Base-by-base conservation (phyloP, 352 stramenopile genomes). In the Aphanomyces invadans region DNA sequence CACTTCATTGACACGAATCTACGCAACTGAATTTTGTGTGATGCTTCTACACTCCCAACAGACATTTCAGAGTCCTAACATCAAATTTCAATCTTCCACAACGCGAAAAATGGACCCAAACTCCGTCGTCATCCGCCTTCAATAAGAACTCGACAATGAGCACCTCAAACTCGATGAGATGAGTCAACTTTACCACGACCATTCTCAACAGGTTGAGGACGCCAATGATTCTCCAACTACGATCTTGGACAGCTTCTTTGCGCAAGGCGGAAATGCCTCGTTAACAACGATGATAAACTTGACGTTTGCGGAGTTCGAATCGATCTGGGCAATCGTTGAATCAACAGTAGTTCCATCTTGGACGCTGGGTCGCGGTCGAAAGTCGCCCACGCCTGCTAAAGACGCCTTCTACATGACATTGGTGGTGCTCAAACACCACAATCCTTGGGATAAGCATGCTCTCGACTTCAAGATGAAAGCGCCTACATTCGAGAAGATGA, bases 231-330 rank as follows among this genome's bases (percentile, higher is more conserved):
- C n/a, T n/a, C n/a, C n/a, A 15, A 48, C 39, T 15, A 15, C 39
- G 1, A n/a, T n/a, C n/a, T n/a, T 48, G 15, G 39, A 48, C 39
- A n/a, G 15, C 17, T 48, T n/a, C 39, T 15, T n/a, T 0, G 21
- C 1, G 15, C 39, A 48, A 48, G 39, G 39, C 1, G 21, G 15
- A 15, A 15, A 48, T n/a, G n/a, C n/a, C 17, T 15, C 39, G 39
- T 48, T 48, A 15, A 48, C n/a, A n/a, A 48, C 39, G 39, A 48
- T 48, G 39, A 48, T n/a, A n/a, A 48, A 48, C 39, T n/a, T 48
- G 15, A 48, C 15, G 15, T n/a, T 48, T 0, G 17, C 39, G 17
- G 39, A 48, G 39, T 48, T 48, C 39, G 21, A 48, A 15, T 0
- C 15, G 21, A 15, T 48, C 39, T 48, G 39, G 39, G 17, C 39